A percentile compares a stretch with the other conserved stretches of the same genome.
Conservation (phyloP, 345 rosid species). For the Dovyalis caffra region DNA sequence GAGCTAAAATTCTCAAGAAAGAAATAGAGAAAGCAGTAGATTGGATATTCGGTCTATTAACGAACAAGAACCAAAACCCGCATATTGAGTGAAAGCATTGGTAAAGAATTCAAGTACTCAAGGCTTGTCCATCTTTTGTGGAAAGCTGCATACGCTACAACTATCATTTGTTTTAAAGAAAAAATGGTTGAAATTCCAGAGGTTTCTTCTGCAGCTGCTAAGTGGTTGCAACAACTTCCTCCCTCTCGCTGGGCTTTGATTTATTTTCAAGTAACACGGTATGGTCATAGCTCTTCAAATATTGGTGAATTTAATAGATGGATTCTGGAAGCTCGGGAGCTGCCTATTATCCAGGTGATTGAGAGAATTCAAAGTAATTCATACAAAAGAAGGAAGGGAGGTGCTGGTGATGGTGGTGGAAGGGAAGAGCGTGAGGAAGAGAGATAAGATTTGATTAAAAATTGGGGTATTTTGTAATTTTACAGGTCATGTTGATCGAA, state of each 20-base stretch:
- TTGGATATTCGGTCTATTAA: too few species aligned
- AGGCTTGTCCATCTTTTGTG: slow-evolving; percentile 49
- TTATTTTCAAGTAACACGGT: slow-evolving; percentile 44
- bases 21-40: too few species aligned
- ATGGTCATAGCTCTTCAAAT: slow-evolving; percentile 49
- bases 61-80: too few species aligned
- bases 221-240: slow-evolving; percentile 50
- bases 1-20: too few species aligned
- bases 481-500: too few species aligned
- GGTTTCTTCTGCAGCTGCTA: slow-evolving; percentile 44
- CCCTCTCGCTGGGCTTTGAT: slow-evolving; percentile 46
- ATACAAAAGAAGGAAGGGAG: too few species aligned
- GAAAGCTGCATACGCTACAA: slow-evolving; percentile 57
- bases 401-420: too few species aligned
- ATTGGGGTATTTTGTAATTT: too few species aligned
- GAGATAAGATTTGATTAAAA: too few species aligned
- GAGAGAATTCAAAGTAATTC: slow-evolving; percentile 41
- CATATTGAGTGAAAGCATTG: slow-evolving; percentile 46
- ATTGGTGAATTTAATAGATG: slow-evolving; percentile 48
- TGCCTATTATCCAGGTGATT: slow-evolving; percentile 51
- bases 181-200: slow-evolving; percentile 48
- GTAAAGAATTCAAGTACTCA: slow-evolving; percentile 52
- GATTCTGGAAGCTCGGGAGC: slow-evolving; percentile 51
- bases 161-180: slow-evolving; percentile 40
- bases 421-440: too few species aligned